Percentiles rank a stretch among this genome's conserved stretches.
These are phyloP conservation scores for Aspergillus asperescens DNA, from an alignment of 495 filamentous ascomycete genomes.

Conservation along the genomic window DNA sequence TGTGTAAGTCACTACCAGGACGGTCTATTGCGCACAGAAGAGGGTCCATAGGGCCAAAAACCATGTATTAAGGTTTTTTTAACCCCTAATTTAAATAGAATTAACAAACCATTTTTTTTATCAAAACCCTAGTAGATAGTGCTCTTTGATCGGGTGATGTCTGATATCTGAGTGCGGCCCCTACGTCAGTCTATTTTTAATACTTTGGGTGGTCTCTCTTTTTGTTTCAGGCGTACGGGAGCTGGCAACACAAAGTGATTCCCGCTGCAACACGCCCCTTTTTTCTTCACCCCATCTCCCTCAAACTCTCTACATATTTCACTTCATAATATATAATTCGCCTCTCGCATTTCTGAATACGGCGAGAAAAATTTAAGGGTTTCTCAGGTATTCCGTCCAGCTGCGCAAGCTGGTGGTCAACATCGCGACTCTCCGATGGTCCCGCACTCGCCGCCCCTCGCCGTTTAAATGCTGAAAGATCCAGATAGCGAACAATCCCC, in stretches of 20 bases:
- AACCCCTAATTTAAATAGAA: background rate
- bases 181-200: slow-evolving; percentile 22
- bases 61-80: background rate
- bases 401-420: slow-evolving; percentile 28
- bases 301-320: background rate
- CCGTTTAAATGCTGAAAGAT: slow-evolving; percentile 22
- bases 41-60: too few relatives aligned
- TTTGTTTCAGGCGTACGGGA: slow-evolving; percentile 22
- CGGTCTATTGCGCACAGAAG: too few relatives aligned
- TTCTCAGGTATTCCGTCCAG: slow-evolving; percentile 6
- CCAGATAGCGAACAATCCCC: slow-evolving; percentile 23
- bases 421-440: slow-evolving; percentile 31
- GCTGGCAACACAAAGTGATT: slow-evolving; percentile 10
- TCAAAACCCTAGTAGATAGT: too few relatives aligned
- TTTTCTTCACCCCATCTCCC: slow-evolving; percentile 12
- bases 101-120: background rate
- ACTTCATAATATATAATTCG: background rate
- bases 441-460: slow-evolving; percentile 30
- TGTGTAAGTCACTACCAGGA: too few relatives aligned
- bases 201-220: slow-evolving; percentile 4
- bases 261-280: slow-evolving; percentile 20
- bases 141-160: background rate
- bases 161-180: background rate
- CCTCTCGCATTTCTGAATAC: background rate
- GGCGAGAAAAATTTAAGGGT: background rate